These are phyloP conservation scores for Hibiscus mutabilis DNA, from an alignment of 345 rosid species.

Conservation along the genomic window DNA sequence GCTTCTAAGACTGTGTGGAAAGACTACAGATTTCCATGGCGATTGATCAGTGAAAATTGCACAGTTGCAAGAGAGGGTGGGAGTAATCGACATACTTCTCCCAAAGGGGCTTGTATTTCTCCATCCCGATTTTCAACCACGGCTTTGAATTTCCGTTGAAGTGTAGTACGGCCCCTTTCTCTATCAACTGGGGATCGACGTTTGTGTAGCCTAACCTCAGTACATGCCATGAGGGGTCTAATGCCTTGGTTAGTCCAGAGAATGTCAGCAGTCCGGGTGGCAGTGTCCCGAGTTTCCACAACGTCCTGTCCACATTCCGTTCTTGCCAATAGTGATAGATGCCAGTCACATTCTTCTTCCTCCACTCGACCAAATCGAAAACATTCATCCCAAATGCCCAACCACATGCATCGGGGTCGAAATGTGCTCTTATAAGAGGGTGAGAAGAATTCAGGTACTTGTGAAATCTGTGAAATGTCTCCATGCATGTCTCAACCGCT, in stretches of 20 bases:
- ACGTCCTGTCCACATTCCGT: slow-evolving; percentile 69
- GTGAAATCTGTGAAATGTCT: slow-evolving; percentile 83
- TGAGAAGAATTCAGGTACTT: slow-evolving; percentile 36
- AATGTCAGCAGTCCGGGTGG: slow-evolving; percentile 89
- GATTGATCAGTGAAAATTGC: slow-evolving; percentile 72
- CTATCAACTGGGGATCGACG: slow-evolving; percentile 68
- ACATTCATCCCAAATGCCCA: slow-evolving; percentile 97
- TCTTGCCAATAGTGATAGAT: slow-evolving; percentile 95
- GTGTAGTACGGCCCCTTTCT: slow-evolving; percentile 87
- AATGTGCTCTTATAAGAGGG: not conserved
- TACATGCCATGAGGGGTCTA: slow-evolving; percentile 75
- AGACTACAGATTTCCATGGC: slow-evolving; percentile 13
- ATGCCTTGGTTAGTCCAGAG: slow-evolving; percentile 76
- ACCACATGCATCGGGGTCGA: slow-evolving; percentile 36
- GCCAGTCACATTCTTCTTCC: slow-evolving; percentile 74
- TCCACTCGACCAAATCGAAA: slow-evolving; percentile 84
- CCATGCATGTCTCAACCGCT: slow-evolving; percentile 98
- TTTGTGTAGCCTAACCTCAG: slow-evolving; percentile 85
- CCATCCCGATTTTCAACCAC: slow-evolving; percentile 93
- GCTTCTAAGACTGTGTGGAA: slow-evolving; percentile 10
- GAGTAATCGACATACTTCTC: slow-evolving; percentile 63
- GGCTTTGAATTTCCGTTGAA: slow-evolving; percentile 94
- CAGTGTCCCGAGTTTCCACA: slow-evolving; percentile 92
- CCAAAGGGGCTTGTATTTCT: slow-evolving; percentile 92
- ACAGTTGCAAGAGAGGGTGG: slow-evolving; percentile 69